Percentiles rank a stretch among this genome's conserved stretches.
Evolutionary conservation across 2,329 filamentous ascomycete genomes (phyloP).

Genomic region (Aspergillus jensenii): DNA sequence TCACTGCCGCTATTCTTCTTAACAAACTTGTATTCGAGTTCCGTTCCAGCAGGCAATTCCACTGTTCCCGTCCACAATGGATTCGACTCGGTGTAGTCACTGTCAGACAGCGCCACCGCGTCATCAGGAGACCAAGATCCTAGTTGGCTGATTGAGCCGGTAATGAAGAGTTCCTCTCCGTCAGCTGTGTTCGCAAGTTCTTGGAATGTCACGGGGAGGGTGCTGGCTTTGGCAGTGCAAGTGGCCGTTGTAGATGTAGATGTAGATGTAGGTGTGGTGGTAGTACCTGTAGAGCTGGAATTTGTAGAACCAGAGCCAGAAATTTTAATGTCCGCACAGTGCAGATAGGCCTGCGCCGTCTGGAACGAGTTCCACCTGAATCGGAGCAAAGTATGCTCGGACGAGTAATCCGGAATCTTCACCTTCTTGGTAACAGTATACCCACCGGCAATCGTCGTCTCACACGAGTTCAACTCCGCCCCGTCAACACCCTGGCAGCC

Average conservation of each 20-base stretch:
- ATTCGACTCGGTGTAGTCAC: slow-evolving; percentile 58
- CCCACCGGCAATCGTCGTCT: slow-evolving; percentile 54
- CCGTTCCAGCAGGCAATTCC: slow-evolving; percentile 55
- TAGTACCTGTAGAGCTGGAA: too few relatives aligned
- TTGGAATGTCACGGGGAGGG: slow-evolving; percentile 58
- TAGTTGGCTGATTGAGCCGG: slow-evolving; percentile 59
- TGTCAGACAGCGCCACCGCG: slow-evolving; percentile 59
- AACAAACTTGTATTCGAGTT: slow-evolving; percentile 69
- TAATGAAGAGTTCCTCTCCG: slow-evolving; percentile 66
- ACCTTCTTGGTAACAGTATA: slow-evolving; percentile 56
- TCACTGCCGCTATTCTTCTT: slow-evolving; percentile 54
- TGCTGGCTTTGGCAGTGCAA: too few relatives aligned
- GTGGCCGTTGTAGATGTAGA: too few relatives aligned
- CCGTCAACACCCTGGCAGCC: slow-evolving; percentile 48
- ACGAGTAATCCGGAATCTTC: slow-evolving; percentile 50
- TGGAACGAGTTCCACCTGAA: slow-evolving; percentile 59
- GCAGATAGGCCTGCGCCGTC: slow-evolving; percentile 55
- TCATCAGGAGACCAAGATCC: slow-evolving; percentile 61
- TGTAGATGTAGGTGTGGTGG: too few relatives aligned
- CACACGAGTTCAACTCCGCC: slow-evolving; percentile 46
- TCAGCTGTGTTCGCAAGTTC: slow-evolving; percentile 56
- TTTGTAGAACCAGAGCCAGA: not conserved
- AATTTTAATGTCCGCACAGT: slow-evolving; percentile 55
- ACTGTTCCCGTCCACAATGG: slow-evolving; percentile 63
- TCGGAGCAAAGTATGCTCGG: slow-evolving; percentile 52